phyloP scores from a whole-genome alignment of 2,329 filamentous ascomycete species.

The Ploettnerulaceae sp. region DNA sequence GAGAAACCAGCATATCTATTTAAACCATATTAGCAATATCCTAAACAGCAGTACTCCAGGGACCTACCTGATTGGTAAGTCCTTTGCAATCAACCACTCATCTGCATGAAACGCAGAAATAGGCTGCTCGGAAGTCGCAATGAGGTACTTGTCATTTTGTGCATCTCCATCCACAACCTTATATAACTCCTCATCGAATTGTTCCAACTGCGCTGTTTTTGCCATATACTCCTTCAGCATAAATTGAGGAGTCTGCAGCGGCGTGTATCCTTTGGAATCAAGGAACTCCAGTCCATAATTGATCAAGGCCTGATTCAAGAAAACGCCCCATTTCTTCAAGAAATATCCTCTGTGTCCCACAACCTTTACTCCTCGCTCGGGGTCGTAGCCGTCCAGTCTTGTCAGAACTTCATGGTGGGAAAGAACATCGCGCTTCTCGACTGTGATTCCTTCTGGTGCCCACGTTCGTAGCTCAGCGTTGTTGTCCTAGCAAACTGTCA shows the following conservation, averaged over 20 bases:
- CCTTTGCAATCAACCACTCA: conserved; percentile 82
- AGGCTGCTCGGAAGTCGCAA: conserved; percentile 88
- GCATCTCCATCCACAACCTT: conserved; percentile 88
- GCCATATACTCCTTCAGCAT: conserved; percentile 96
- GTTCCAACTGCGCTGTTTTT: conserved; percentile 93
- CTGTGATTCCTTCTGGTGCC: conserved; percentile 68
- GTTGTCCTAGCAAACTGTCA: conserved; percentile 53
- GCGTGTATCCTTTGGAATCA: conserved; percentile 71
- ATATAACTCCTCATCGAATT: conserved; percentile 98
- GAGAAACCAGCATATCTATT: conserved; percentile 74
- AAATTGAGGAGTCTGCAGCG: conserved; percentile 85
- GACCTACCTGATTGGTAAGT: conserved; percentile 80
- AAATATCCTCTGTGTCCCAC: conserved; percentile 95
- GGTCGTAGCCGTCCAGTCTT: conserved; percentile 85
- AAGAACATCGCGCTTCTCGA: conserved; percentile 72
- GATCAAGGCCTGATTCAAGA: conserved; percentile 86
- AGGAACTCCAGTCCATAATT: conserved; percentile 95
- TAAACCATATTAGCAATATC: conserved; percentile 11
- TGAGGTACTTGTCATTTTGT: conserved; percentile 76
- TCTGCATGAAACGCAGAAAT: conserved; percentile 88
- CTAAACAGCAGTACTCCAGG: background rate
- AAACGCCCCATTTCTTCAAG: conserved; percentile 81
- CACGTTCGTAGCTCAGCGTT: conserved; percentile 74
- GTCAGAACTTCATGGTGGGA: conserved; percentile 94
- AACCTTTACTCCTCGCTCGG: conserved; percentile 87